These are phyloP conservation scores for Gamsiella multidivaricata DNA, from an alignment of 192 early-diverging fungal genomes.

Conservation along the genomic window DNA sequence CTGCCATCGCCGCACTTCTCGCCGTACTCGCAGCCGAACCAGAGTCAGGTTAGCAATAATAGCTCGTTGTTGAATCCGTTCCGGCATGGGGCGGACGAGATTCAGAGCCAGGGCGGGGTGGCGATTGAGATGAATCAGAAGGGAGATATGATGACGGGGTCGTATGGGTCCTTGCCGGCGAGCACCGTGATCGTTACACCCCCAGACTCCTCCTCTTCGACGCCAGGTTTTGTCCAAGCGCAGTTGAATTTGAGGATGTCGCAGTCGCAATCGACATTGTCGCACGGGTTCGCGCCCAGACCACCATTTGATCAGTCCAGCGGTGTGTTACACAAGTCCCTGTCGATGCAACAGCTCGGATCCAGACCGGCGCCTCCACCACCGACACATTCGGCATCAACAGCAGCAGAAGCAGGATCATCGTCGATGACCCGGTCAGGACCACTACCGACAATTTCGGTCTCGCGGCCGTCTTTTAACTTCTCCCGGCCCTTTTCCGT, in stretches of 20 bases:
- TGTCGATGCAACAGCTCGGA: constrained; percentile 30
- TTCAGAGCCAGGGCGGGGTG: background rate
- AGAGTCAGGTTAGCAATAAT: constrained; percentile 31
- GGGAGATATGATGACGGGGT: background rate
- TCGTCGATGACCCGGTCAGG: background rate
- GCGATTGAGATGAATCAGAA: constrained; percentile 25
- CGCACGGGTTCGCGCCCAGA: background rate
- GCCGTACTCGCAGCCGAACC: constrained; percentile 34
- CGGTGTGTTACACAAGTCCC: constrained; percentile 9
- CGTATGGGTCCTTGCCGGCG: constrained; percentile 1
- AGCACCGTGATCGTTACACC: background rate
- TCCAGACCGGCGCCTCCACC: constrained; percentile 34
- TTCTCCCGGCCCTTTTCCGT: no score
- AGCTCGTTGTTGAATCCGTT: constrained; percentile 37
- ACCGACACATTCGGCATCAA: no score
- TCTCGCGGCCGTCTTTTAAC: no score
- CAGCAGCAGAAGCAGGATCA: background rate
- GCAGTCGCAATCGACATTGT: constrained; percentile 13
- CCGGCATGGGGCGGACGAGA: background rate
- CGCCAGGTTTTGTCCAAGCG: background rate
- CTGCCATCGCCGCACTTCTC: constrained; percentile 23
- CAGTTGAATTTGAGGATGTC: constrained; percentile 4
- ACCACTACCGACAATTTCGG: background rate
- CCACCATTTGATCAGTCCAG: background rate
- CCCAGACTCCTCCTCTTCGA: no score